Evolutionary conservation across 208 protist genomes (phyloP).

Genomic region (Acanthamoeba polyphaga): DNA sequence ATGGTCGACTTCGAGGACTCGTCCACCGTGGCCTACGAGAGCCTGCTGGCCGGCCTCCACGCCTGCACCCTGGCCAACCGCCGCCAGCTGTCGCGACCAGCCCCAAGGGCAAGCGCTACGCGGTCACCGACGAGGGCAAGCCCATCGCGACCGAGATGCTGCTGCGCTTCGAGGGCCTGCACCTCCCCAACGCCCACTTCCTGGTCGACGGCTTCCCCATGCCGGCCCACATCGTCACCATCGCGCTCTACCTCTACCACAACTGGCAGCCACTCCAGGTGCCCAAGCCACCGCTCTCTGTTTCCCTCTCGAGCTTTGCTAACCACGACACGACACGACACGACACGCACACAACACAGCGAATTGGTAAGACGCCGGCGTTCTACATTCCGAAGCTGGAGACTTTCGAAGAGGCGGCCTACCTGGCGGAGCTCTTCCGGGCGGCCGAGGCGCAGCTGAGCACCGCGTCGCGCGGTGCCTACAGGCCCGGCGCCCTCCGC

Average conservation of each 20-base stretch:
- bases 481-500: not conserved
- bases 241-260: slow-evolving; percentile 71
- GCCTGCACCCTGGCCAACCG: slow-evolving; percentile 43
- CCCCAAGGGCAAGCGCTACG: slow-evolving; percentile 13
- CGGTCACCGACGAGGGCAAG: not conserved
- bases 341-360: not conserved
- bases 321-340: no score
- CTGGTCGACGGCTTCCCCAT: slow-evolving; percentile 52
- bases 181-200: slow-evolving; percentile 65
- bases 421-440: slow-evolving; percentile 52
- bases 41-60: slow-evolving; percentile 38
- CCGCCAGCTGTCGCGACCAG: not conserved
- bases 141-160: slow-evolving; percentile 38
- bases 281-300: not conserved
- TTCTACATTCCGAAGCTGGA: slow-evolving; percentile 75
- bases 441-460: slow-evolving; percentile 13
- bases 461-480: not conserved
- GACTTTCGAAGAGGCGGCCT: slow-evolving; percentile 54
- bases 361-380: not conserved
- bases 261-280: slow-evolving; percentile 57
- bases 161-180: slow-evolving; percentile 54
- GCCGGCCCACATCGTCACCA: slow-evolving; percentile 68
- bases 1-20: slow-evolving; percentile 75
- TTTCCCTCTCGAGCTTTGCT: not conserved
- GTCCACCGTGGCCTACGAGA: slow-evolving; percentile 54